Evolutionary conservation across 164 flowering plant species (phyloP).

Genomic region (Stephania japonica): DNA sequence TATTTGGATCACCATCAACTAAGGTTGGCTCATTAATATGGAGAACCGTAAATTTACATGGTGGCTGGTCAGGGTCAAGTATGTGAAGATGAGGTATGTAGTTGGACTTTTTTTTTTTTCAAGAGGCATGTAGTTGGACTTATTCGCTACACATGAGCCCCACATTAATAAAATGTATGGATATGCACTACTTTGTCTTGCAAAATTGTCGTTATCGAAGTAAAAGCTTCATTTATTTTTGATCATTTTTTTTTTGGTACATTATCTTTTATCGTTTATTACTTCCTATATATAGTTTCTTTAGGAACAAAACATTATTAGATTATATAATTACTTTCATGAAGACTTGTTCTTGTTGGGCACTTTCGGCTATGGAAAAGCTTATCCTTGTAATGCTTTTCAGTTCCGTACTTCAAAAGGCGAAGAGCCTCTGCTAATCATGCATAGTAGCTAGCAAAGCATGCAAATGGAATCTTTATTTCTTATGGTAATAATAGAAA

Average conservation of each 20-base stretch:
- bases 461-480: neutral
- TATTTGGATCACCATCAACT: no score
- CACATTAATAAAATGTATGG: neutral
- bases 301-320: neutral
- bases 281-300: neutral
- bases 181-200: neutral
- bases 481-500: neutral
- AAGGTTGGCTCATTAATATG: neutral
- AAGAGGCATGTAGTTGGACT: neutral
- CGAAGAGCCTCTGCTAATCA: neutral
- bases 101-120: no score
- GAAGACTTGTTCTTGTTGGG: neutral
- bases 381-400: neutral
- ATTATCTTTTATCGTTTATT: no score
- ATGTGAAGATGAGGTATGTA: neutral
- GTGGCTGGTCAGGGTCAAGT: neutral
- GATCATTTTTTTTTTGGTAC: no score
- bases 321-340: neutral
- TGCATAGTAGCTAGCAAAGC: neutral
- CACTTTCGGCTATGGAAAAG: slow-evolving; percentile 1
- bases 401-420: neutral
- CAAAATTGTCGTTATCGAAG: neutral
- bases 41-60: neutral
- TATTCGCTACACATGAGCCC: neutral
- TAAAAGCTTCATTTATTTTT: neutral